These are phyloP conservation scores for Chaetomiaceae sp. DNA, from an alignment of 2,329 filamentous ascomycete genomes.

Conservation along the genomic window DNA sequence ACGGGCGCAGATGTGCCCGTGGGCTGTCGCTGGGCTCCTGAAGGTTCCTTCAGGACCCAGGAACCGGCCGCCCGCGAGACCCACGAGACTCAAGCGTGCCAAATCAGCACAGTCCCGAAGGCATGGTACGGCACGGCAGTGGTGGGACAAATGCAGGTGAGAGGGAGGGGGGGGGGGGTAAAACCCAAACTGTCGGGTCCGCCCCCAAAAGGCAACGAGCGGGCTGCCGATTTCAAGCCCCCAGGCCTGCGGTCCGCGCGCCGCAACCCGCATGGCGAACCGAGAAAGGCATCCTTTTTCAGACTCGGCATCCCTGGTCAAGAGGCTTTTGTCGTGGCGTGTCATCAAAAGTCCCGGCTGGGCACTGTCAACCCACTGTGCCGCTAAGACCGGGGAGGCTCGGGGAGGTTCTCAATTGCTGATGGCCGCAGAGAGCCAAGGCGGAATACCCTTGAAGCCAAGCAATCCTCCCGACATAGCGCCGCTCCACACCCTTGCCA, in stretches of 20 bases:
- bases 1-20: no score
- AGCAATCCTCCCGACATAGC: not conserved
- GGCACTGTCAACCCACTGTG: no score
- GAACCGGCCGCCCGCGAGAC: no score
- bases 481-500: not conserved
- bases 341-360: no score
- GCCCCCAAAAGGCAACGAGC: not conserved
- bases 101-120: not conserved
- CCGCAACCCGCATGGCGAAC: not conserved
- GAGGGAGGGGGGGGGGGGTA: not conserved
- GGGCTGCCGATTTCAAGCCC: not conserved
- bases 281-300: not conserved
- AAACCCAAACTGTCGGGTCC: conserved; percentile 10
- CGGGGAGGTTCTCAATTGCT: no score
- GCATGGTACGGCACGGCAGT: not conserved
- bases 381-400: no score
- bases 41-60: no score
- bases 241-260: not conserved
- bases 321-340: no score
- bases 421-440: no score
- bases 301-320: no score
- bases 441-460: no score
- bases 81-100: not conserved
- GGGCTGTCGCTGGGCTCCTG: no score
- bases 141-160: not conserved